Conservation (phyloP, 1,284 basidiomycete species). For the Cryptococcus jaspeensis region DNA sequence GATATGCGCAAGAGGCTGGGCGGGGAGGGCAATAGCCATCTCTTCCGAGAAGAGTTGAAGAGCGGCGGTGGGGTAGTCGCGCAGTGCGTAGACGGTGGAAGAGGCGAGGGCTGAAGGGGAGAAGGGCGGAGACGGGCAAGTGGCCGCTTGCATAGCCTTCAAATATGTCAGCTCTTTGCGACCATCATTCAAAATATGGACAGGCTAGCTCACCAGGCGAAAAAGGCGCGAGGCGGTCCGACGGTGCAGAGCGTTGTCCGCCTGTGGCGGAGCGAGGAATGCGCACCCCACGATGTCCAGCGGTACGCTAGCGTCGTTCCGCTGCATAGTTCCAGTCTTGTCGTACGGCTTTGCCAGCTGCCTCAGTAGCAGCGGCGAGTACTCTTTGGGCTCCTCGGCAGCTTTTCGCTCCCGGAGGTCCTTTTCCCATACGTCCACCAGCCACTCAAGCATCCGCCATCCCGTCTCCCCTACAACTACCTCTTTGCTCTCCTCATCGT, state of each 20-base stretch:
- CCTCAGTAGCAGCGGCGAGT: conserved; percentile 23
- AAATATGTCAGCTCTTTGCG: no score
- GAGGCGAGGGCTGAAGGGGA: no score
- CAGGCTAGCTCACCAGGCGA: no score
- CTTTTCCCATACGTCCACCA: conserved; percentile 33
- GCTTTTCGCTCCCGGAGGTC: conserved; percentile 5
- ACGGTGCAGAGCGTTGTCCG: no score
- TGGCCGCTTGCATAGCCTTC: no score
- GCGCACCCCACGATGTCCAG: conserved; percentile 20
- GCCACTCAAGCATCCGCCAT: conserved; percentile 35
- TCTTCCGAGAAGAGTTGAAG: no score
- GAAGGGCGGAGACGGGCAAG: no score
- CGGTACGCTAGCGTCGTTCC: conserved; percentile 20
- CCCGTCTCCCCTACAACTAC: conserved; percentile 18
- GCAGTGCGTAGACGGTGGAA: no score
- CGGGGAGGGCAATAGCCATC: background rate
- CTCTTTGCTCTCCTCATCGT: conserved; percentile 16
- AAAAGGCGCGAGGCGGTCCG: no score
- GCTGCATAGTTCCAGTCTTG: conserved; percentile 10
- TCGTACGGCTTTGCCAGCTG: conserved; percentile 26
- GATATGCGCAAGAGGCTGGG: conserved; percentile 17
- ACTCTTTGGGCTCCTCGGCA: background rate
- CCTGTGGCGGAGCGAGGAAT: background rate
- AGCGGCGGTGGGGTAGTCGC: no score
- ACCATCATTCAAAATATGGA: no score